These are phyloP conservation scores for Arthrinium puccinioides DNA, from an alignment of 2,329 filamentous ascomycete genomes.

Conservation along the genomic window DNA sequence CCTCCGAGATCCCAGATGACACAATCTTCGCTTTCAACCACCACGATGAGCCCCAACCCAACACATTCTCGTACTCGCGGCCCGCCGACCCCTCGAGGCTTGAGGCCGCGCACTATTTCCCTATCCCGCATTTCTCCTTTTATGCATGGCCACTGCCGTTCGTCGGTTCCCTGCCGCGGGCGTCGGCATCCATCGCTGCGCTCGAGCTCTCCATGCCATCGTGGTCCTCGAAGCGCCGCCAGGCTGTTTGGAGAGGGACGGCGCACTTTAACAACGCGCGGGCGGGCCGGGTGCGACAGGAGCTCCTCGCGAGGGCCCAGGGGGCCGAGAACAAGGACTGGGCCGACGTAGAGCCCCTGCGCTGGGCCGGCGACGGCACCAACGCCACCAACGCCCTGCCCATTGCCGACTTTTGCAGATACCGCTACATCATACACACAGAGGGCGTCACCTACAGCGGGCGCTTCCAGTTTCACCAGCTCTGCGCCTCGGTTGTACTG, in stretches of 20 bases:
- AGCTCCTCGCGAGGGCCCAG: conserved; percentile 27
- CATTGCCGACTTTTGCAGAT: conserved; percentile 44
- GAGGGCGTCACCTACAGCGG: conserved; percentile 48
- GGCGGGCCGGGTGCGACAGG: conserved; percentile 31
- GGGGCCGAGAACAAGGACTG: conserved; percentile 26
- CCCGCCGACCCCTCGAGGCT: conserved; percentile 28
- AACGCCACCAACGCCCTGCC: conserved; percentile 34
- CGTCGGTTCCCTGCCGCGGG: conserved; percentile 35
- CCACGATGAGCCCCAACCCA: conserved; percentile 38
- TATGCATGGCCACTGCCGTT: conserved; percentile 46
- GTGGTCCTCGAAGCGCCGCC: conserved; percentile 28
- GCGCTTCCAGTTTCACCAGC: conserved; percentile 42
- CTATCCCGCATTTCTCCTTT: conserved; percentile 50
- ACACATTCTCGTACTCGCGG: conserved; percentile 45
- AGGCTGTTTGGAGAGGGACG: conserved; percentile 45
- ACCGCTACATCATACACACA: conserved; percentile 44
- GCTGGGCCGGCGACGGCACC: conserved; percentile 21
- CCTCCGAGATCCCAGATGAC: conserved; percentile 33
- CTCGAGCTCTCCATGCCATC: conserved; percentile 25
- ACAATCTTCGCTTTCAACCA: conserved; percentile 46
- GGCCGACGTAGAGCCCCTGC: conserved; percentile 39
- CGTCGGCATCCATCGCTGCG: conserved; percentile 25
- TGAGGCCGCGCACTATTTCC: conserved; percentile 29
- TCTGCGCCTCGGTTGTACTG: conserved; percentile 40
- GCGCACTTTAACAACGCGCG: conserved; percentile 39